These are phyloP conservation scores for Trichoderma sp. DNA, from an alignment of 2,329 filamentous ascomycete species.

Conservation along the genomic window DNA sequence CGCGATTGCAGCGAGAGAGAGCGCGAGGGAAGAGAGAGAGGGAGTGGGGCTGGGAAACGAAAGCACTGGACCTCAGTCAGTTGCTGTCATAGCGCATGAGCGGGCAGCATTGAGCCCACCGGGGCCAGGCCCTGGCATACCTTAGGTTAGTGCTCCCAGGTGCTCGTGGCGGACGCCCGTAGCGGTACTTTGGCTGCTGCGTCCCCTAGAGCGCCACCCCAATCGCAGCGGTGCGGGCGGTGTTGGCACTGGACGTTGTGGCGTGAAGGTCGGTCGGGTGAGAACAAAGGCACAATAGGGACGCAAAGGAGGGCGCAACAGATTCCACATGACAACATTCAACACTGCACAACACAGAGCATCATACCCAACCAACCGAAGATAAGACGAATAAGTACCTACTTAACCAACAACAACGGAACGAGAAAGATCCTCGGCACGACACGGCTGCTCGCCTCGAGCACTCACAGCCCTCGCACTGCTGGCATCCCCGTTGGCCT, in stretches of 20 bases:
- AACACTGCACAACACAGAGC: neutral
- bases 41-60: slow-evolving; percentile 22
- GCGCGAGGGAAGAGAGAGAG: slow-evolving; percentile 5
- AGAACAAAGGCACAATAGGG: no score
- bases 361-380: neutral
- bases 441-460: neutral
- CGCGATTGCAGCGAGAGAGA: slow-evolving; percentile 7
- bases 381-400: neutral
- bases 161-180: neutral
- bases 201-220: slow-evolving; percentile 9
- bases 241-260: neutral
- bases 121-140: slow-evolving; percentile 21
- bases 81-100: slow-evolving; percentile 19
- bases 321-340: neutral
- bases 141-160: neutral
- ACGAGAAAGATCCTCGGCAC: neutral
- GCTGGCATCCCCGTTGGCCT: slow-evolving; percentile 5
- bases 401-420: no score
- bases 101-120: slow-evolving; percentile 4
- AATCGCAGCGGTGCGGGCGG: neutral
- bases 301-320: neutral
- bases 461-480: neutral
- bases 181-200: slow-evolving; percentile 1
- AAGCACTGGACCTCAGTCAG: slow-evolving; percentile 6
- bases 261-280: neutral